Conservation (phyloP, 208 protist genomes). For the Wallacemonas sp. region DNA sequence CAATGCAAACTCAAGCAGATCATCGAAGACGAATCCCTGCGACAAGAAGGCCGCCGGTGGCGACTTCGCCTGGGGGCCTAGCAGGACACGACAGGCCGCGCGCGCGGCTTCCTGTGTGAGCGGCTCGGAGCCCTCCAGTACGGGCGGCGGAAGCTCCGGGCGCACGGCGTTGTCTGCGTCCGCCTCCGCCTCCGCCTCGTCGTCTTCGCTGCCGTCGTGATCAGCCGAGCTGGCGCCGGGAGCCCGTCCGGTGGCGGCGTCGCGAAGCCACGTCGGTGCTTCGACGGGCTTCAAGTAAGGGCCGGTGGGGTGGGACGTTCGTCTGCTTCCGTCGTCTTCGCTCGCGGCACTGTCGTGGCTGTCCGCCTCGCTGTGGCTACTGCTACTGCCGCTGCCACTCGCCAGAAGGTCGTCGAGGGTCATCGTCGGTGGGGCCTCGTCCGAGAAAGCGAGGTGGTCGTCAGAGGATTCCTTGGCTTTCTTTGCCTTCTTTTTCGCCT, state of each 20-base stretch:
- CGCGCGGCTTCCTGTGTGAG: slow-evolving; percentile 24
- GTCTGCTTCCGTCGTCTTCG: neutral
- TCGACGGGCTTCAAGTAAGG: neutral
- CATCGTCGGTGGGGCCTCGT: neutral
- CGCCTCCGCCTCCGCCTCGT: slow-evolving; percentile 5
- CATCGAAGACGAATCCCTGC: slow-evolving; percentile 75
- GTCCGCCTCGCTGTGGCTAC: neutral
- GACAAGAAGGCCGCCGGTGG: slow-evolving; percentile 36
- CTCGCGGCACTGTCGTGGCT: neutral
- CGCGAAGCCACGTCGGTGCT: neutral
- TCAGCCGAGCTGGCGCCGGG: neutral
- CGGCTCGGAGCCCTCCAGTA: slow-evolving; percentile 7
- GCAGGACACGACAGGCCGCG: slow-evolving; percentile 45
- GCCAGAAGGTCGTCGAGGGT: slow-evolving; percentile 56
- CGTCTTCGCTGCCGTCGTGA: slow-evolving; percentile 4
- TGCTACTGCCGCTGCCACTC: slow-evolving; percentile 19
- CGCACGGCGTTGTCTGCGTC: too few relatives aligned
- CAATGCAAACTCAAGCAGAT: slow-evolving; percentile 57
- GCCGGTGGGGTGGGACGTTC: too few relatives aligned
- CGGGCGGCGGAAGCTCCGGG: neutral
- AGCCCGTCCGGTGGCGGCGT: neutral
- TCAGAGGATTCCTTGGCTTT: too few relatives aligned
- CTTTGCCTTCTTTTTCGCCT: neutral
- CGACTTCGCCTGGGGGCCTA: slow-evolving; percentile 17
- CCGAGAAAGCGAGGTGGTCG: neutral